Percentiles rank a stretch among this genome's conserved stretches.
These are phyloP conservation scores for Termitomyces sp. DNA, from an alignment of 768 basidiomycete species.

Conservation along the genomic window DNA sequence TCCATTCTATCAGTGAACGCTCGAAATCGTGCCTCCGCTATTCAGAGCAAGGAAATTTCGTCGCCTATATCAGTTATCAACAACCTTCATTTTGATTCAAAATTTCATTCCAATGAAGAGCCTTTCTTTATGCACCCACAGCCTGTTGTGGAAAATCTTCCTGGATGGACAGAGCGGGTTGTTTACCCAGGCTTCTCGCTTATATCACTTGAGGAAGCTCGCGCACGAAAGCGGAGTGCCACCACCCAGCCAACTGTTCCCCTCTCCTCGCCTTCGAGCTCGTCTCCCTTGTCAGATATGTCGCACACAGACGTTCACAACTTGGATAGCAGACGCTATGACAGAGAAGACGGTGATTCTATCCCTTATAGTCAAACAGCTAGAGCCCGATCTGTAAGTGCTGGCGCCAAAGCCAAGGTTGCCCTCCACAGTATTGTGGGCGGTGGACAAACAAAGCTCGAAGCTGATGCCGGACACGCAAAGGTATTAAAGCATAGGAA, in stretches of 20 bases:
- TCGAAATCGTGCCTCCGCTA: slow-evolving; percentile 28
- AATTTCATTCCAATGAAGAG: slow-evolving; percentile 23
- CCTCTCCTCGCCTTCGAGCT: slow-evolving; percentile 16
- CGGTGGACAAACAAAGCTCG: slow-evolving; percentile 31
- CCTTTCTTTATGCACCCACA: slow-evolving; percentile 20
- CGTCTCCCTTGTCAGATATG: slow-evolving; percentile 19
- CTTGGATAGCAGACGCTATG: slow-evolving; percentile 11
- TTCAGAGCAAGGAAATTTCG: slow-evolving; percentile 54
- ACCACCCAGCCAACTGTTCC: slow-evolving; percentile 28
- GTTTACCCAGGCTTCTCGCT: slow-evolving; percentile 54
- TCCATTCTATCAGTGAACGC: slow-evolving; percentile 18
- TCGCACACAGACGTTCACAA: slow-evolving; percentile 33
- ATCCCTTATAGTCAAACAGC: slow-evolving; percentile 22
- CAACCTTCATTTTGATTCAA: slow-evolving; percentile 20
- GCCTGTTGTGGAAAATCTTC: slow-evolving; percentile 28
- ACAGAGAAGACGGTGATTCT: slow-evolving; percentile 20
- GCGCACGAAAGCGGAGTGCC: slow-evolving; percentile 60
- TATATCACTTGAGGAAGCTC: slow-evolving; percentile 77
- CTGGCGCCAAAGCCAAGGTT: slow-evolving; percentile 50
- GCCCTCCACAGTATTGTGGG: slow-evolving; percentile 42
- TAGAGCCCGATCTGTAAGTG: slow-evolving; percentile 62
- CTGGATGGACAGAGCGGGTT: slow-evolving; percentile 51
- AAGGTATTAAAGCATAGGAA: slow-evolving; percentile 71
- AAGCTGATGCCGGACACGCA: slow-evolving; percentile 31
- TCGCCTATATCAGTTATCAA: slow-evolving; percentile 44